Evolutionary conservation across 2,329 filamentous ascomycete species (phyloP), one percentile per base, ranked within the genome.

Genomic region (Paecilomyces niveus): DNA sequence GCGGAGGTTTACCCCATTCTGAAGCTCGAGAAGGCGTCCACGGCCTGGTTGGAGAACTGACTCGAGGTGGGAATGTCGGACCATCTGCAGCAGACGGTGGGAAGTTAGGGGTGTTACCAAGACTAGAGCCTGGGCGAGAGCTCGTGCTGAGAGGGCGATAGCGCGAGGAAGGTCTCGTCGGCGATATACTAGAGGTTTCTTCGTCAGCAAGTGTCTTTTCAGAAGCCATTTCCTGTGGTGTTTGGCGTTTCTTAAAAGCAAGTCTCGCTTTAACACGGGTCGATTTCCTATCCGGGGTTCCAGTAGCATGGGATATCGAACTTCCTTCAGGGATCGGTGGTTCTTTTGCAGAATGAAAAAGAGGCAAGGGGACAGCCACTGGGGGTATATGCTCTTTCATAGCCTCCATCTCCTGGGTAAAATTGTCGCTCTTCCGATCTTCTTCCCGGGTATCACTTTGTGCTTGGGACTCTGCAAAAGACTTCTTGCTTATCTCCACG

Each of bases 1-100:
- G 84, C 0, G 89, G 87, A 8, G 89, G 89, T 55, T 89, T 83
- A 29, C 82, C 74, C 74, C 89, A 90, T 61, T 92, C 89, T 2
- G 80, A 79, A 22, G 70, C 77, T 63, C 76, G 73, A 26, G 81
- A 80, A 11, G 84, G 83, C 8, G 83, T 82, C 74, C 82, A 85
- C 1, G 85, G 79, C 56, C 81, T 70, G 18, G 72, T 71, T 1
- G 77, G 78, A 15, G 78, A 80, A 3, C 64, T 66, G 11, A 74
- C 68, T 11, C 73, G 70, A 31, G 72, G 71, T 13, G 74, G 68
- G 58, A 74, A 76, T 1, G 73, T 71, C n/a, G 71, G 68, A 3
- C 66, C 64, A 56, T 75, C 73, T 53, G 68, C 64, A 11, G 67
- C 60, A 1, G 69, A 72, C 22, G 72, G 64, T 3, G 75, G 72